Evolutionary conservation across 2,329 filamentous ascomycete species (phyloP).

Genomic region (Thermoascus crustaceus): DNA sequence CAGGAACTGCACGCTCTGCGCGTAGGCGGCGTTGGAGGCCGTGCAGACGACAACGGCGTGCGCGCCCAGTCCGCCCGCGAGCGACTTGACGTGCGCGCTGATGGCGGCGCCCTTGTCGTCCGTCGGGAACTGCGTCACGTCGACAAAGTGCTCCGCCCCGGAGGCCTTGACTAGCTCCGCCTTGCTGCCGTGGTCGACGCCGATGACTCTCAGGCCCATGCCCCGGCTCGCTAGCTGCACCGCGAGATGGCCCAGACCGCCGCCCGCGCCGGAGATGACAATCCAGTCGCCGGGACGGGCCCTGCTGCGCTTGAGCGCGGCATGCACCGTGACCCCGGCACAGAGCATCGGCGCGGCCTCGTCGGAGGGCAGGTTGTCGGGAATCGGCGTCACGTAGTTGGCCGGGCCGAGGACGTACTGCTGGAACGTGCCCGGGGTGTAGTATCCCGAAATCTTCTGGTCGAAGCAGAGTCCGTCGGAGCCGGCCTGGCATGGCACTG

Average conservation of each 20-base stretch:
- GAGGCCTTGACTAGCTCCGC: conserved; percentile 48
- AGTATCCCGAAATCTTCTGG: conserved; percentile 56
- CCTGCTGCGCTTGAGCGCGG: conserved; percentile 53
- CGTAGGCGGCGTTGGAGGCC: conserved; percentile 43
- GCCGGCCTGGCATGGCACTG: conserved; percentile 45
- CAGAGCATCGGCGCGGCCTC: conserved; percentile 60
- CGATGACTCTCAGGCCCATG: conserved; percentile 57
- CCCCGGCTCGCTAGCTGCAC: conserved; percentile 53
- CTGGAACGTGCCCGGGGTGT: conserved; percentile 64
- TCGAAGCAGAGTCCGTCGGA: conserved; percentile 49
- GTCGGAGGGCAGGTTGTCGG: conserved; percentile 51
- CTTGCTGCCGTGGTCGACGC: conserved; percentile 57
- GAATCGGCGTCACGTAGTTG: conserved; percentile 62
- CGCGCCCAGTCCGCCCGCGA: conserved; percentile 52
- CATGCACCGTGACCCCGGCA: conserved; percentile 60
- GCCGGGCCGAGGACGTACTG: conserved; percentile 58
- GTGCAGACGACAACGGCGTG: conserved; percentile 53
- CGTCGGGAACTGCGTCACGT: conserved; percentile 45
- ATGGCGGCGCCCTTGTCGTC: conserved; percentile 43
- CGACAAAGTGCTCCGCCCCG: conserved; percentile 60
- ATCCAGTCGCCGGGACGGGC: conserved; percentile 54
- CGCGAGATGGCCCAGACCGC: conserved; percentile 57
- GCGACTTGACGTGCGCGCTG: conserved; percentile 46
- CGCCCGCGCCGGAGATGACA: conserved; percentile 53
- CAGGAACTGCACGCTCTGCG: conserved; percentile 41